These are phyloP conservation scores for Hypocreales sp. DNA, from an alignment of 2,329 filamentous ascomycete genomes.

Conservation along the genomic window DNA sequence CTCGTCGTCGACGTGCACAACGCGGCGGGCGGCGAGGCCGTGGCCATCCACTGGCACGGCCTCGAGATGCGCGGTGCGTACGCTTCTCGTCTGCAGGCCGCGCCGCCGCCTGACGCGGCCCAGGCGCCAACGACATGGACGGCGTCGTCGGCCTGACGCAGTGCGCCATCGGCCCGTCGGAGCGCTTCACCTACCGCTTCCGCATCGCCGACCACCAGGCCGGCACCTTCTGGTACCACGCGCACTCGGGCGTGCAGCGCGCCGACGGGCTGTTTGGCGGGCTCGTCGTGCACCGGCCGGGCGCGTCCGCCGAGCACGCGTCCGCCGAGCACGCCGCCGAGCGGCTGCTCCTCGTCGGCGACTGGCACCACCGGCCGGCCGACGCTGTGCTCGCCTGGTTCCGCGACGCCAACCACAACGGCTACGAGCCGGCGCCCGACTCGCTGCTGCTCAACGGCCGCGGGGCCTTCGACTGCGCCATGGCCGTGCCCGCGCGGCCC, in stretches of 20 bases:
- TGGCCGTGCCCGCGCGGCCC: constrained; percentile 5
- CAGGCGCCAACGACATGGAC: constrained; percentile 41
- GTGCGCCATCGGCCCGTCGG: constrained; percentile 40
- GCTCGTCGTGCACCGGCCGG: constrained; percentile 18
- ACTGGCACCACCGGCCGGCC: constrained; percentile 22
- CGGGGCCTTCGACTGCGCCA: constrained; percentile 7
- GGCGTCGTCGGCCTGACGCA: constrained; percentile 47
- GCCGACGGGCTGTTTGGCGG: constrained; percentile 8
- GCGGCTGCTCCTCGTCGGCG: constrained; percentile 20
- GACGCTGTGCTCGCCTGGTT: constrained; percentile 10
- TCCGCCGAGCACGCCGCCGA: constrained; percentile 15
- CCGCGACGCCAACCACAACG: constrained; percentile 9
- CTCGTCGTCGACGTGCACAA: constrained; percentile 25
- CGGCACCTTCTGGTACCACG: constrained; percentile 52
- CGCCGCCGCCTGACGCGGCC: too few relatives aligned
- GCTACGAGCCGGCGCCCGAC: constrained; percentile 18
- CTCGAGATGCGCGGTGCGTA: constrained; percentile 40
- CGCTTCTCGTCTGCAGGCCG: too few relatives aligned
- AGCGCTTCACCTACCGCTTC: constrained; percentile 36
- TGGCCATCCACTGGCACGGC: constrained; percentile 49
- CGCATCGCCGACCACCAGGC: constrained; percentile 34
- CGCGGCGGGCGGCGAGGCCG: constrained; percentile 9
- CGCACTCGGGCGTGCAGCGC: constrained; percentile 37
- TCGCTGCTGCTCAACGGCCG: constrained; percentile 24
- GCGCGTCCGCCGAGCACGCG: constrained; percentile 11